phyloP scores from a whole-genome alignment of 495 filamentous ascomycete genomes.

The Hyaloscypha hepaticicola region DNA sequence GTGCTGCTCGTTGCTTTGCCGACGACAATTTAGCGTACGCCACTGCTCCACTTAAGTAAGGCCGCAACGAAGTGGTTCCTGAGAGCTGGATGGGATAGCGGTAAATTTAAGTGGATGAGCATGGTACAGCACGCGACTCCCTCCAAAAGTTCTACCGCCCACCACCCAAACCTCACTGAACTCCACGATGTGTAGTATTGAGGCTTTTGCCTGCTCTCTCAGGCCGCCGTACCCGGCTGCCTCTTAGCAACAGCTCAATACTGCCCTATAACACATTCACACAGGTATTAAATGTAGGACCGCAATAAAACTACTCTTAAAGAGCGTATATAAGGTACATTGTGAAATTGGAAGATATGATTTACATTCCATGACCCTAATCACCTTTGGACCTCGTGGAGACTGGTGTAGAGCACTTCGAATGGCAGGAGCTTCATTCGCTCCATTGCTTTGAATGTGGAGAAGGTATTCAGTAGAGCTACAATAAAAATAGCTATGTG shows the following conservation, averaged over 20 bases:
- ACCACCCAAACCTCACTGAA: too few species aligned
- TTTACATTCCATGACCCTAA: constrained; percentile 5
- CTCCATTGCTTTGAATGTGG: constrained; percentile 55
- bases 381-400: constrained; percentile 9
- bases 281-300: constrained; percentile 62
- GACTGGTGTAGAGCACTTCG: constrained; percentile 12
- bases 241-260: constrained; percentile 57
- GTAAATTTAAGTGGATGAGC: too few species aligned
- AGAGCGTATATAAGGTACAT: constrained; percentile 6
- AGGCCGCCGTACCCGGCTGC: background rate
- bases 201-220: too few species aligned
- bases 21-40: too few species aligned
- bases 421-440: constrained; percentile 40
- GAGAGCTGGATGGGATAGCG: constrained; percentile 14
- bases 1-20: too few species aligned
- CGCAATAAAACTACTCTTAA: constrained; percentile 47
- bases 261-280: constrained; percentile 63
- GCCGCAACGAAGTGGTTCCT: too few species aligned
- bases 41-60: too few species aligned
- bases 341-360: constrained; percentile 16
- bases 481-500: constrained; percentile 58
- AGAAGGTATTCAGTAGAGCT: constrained; percentile 61
- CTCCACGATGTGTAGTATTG: too few species aligned
- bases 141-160: too few species aligned
- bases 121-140: too few species aligned